Percentiles rank a stretch among this genome's conserved stretches.
These are phyloP conservation scores for Cenchrus purpureus DNA, from an alignment of 176 grass and related monocot genomes.

Conservation along the genomic window DNA sequence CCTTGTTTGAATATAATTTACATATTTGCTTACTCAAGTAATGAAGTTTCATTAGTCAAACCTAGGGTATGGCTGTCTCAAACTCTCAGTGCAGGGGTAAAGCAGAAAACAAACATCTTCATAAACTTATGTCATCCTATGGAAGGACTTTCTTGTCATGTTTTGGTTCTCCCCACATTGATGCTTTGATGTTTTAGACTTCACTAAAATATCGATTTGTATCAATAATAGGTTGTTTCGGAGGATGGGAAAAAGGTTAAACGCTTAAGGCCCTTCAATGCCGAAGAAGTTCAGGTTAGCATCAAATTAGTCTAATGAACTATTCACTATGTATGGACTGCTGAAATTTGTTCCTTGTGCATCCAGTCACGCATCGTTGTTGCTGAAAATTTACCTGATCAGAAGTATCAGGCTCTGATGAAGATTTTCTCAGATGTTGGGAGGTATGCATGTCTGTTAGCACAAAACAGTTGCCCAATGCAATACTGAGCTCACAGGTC, in stretches of 20 bases:
- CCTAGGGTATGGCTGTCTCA: conserved; percentile 15
- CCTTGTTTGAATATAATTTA: conserved; percentile 17
- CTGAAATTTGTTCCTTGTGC: conserved; percentile 26
- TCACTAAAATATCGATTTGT: conserved; percentile 13
- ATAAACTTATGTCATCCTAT: not conserved
- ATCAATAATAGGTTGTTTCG: conserved; percentile 76
- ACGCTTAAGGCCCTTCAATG: conserved; percentile 69
- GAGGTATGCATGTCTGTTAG: conserved; percentile 60
- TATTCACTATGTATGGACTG: not conserved
- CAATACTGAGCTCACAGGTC: conserved; percentile 9
- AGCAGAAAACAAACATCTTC: not conserved
- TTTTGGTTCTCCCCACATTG: conserved; percentile 21
- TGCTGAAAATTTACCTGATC: conserved; percentile 95
- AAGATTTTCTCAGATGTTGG: conserved; percentile 93
- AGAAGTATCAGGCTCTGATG: conserved; percentile 86
- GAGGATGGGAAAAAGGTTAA: conserved; percentile 92
- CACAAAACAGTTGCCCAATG: conserved; percentile 16
- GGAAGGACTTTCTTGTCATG: conserved; percentile 14
- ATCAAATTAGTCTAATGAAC: conserved; percentile 4
- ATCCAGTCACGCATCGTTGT: conserved; percentile 86
- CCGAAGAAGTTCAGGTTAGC: conserved; percentile 88
- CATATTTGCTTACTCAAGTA: not conserved
- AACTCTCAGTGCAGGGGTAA: conserved; percentile 24
- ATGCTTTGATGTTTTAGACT: conserved; percentile 12
- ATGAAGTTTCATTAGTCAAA: conserved; percentile 15